Base-by-base conservation (phyloP, 2,329 filamentous ascomycete species). In the Pseudogymnoascus sp. region DNA sequence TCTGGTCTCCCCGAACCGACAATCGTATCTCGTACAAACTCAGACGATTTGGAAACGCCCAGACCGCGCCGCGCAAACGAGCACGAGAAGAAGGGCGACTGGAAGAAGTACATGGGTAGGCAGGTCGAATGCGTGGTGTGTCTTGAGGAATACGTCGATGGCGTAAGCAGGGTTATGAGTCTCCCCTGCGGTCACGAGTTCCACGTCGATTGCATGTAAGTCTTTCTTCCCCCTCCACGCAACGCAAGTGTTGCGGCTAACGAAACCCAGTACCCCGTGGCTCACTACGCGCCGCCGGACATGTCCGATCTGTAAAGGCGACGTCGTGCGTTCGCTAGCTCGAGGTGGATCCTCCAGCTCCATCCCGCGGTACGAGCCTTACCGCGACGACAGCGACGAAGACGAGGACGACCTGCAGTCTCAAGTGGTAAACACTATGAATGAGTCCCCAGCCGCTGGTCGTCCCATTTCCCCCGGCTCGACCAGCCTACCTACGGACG, bases 231-330 rank as follows among this genome's bases (percentile, higher is more conserved):
- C 30, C 30, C 61, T 52, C 62, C 25, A 63, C 60, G 65, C 22
- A 11, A 49, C 58, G 30, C 41, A 68, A 22, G 55, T 6, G 3
- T 35, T 23, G 12, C 3, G 14, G 64, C 67, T 55, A 42, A 45
- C 14, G 41, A 11, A 33, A 16, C 4, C 58, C 5, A 96, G 92
- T 72, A 97, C 94, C 4, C 94, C 94, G 1, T 99, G 94, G 94
- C 80, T 99, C 60, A 97, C 93, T 0, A 97, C 92, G 14, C 87
- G 93, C 58, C 89, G 94, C 66, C 88, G 94, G 66, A 99, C 94
- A n/a, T 99, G 94, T 70, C 94, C 94, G 0, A 97, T 99, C 64
- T 99, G 94, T 79, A 99, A 99, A 78, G 92, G 92, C 58, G 94
- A 99, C 72, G 94, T 99, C 36, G 93, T 99, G 14, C 79, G 83